phyloP scores from a whole-genome alignment of 2,329 filamentous ascomycete species.

The Myotisia sp. region DNA sequence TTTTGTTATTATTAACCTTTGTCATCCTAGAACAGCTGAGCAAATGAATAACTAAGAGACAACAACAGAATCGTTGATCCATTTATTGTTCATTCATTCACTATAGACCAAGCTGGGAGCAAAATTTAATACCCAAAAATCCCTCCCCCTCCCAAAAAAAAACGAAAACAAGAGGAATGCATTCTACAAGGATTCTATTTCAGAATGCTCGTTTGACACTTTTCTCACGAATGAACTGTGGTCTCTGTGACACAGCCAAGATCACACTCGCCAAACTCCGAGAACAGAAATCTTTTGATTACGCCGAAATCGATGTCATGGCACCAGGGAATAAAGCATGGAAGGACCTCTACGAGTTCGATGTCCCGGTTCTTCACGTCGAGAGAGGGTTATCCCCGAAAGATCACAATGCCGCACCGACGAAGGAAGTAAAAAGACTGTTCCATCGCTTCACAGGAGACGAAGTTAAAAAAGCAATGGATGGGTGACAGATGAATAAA shows the following conservation, averaged over 20 bases:
- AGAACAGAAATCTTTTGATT: slow-evolving; percentile 40
- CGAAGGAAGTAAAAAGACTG: slow-evolving; percentile 44
- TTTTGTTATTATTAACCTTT: too few relatives aligned
- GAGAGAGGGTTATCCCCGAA: slow-evolving; percentile 33
- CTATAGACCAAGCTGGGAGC: too few relatives aligned
- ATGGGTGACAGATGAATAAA: slow-evolving; percentile 21
- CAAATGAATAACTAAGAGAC: too few relatives aligned
- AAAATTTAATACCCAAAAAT: too few relatives aligned
- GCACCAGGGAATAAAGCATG: slow-evolving; percentile 38
- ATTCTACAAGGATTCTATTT: slow-evolving; percentile 16
- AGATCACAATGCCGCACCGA: slow-evolving; percentile 34
- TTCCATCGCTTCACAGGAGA: slow-evolving; percentile 49
- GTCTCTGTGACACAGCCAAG: slow-evolving; percentile 48
- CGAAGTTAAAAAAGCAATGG: slow-evolving; percentile 41
- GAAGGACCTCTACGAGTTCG: slow-evolving; percentile 49
- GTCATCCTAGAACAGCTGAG: too few relatives aligned
- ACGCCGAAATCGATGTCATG: slow-evolving; percentile 47
- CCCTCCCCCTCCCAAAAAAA: too few relatives aligned
- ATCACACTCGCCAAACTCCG: slow-evolving; percentile 40
- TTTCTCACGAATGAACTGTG: slow-evolving; percentile 47
- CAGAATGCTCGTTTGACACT: slow-evolving; percentile 38
- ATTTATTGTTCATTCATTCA: too few relatives aligned
- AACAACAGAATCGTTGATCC: too few relatives aligned
- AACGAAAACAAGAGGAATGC: too few relatives aligned
- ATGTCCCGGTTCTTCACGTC: slow-evolving; percentile 50